Evolutionary conservation across 2,329 filamentous ascomycete genomes (phyloP), one percentile per base, ranked within the genome.

Genomic region (Aspergillus flavus): DNA sequence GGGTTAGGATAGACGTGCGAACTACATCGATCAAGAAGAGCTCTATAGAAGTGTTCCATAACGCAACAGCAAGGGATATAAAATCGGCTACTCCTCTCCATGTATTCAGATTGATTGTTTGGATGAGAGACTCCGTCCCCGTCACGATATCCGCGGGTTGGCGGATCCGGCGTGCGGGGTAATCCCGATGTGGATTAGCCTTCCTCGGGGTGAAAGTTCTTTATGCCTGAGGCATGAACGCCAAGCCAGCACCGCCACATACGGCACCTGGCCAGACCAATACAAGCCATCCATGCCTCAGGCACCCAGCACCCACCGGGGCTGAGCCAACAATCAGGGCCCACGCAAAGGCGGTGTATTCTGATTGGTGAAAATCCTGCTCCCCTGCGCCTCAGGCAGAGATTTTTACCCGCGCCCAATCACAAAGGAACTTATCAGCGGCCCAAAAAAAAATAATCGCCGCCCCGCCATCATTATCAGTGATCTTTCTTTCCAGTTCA

Each of bases 371-470:
- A 12, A 55, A 10, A 39, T 2, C 23, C 21, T 11, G 16, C 1
- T 12, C 21, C 6, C 30, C 30, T 26, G 45, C 61, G 67, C 67
- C 67, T 69, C 62, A 71, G 68, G 68, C 68, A 64, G 55, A 63
- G 52, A 65, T 66, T 68, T 68, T 60, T 32, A 36, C 55, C 58
- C 46, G 36, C 57, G 39, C 32, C 54, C 58, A 55, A 55, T 55
- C 52, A 55, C 34, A 54, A 23, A 19, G 4, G 12, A 43, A 16
- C 43, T 53, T 60, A 64, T 62, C 36, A 28, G 30, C 52, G 41
- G 32, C 56, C 30, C 41, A 52, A 59, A 58, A 62, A 64, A 56
- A 65, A 58, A 62, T 58, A 57, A 57, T 41, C 16, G 41, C 19
- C 34, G 46, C 23, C 36, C 41, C 58, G 36, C 61, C 59, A 50